phyloP scores from a whole-genome alignment of 2,329 filamentous ascomycete genomes.

The Colletotrichum sp. region DNA sequence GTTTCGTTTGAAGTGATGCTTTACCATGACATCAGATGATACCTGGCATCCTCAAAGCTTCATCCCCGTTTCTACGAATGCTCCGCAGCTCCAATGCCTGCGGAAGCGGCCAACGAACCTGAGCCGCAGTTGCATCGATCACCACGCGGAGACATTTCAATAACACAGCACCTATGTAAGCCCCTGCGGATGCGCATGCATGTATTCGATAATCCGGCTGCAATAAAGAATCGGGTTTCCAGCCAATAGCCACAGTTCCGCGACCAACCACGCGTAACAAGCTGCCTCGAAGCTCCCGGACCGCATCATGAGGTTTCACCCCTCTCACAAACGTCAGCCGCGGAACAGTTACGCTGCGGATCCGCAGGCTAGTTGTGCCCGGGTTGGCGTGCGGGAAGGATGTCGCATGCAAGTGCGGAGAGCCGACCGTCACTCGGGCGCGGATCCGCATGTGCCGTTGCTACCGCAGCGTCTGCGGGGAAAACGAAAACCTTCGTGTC shows the following conservation, averaged over 20 bases:
- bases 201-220: not conserved
- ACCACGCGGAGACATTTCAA: not conserved
- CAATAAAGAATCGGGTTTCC: not conserved
- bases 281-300: not conserved
- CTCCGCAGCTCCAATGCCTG: not conserved
- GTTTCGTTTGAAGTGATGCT: constrained; percentile 2
- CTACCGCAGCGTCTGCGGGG: not conserved
- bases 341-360: not conserved
- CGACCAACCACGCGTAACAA: not conserved
- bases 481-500: not conserved
- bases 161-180: not conserved
- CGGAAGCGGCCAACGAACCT: not conserved
- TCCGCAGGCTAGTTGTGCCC: not conserved
- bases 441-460: not conserved
- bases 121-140: not conserved
- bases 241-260: not conserved
- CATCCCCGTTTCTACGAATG: not conserved
- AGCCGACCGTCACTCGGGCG: not conserved
- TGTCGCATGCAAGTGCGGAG: not conserved
- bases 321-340: not conserved
- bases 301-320: not conserved
- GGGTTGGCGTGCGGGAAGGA: not conserved
- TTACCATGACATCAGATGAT: not conserved
- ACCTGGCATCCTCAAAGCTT: not conserved
- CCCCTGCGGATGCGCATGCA: not conserved